phyloP scores from a whole-genome alignment of 148 eudicot species.

The Silene conica region DNA sequence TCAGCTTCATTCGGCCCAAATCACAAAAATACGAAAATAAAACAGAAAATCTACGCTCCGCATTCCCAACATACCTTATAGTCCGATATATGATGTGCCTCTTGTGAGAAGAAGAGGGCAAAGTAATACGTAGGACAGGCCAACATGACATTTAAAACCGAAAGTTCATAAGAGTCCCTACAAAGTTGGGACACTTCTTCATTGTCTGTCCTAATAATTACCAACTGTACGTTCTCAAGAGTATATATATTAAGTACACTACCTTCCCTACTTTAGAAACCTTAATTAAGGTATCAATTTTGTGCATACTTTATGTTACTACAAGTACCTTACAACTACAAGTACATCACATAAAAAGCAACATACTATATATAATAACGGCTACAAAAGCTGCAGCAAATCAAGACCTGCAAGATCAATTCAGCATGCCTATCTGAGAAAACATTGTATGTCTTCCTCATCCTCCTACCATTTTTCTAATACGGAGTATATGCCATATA shows the following conservation, averaged over 20 bases:
- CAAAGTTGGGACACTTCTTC: constrained; percentile 13
- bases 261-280: constrained; percentile 1
- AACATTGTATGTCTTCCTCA: neutral
- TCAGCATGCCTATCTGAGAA: too few species aligned
- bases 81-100: neutral
- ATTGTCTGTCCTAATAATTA: constrained; percentile 26
- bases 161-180: constrained; percentile 22
- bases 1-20: too few species aligned
- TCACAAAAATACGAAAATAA: too few species aligned
- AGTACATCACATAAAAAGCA: neutral
- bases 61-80: too few species aligned
- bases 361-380: constrained; percentile 14
- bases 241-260: neutral
- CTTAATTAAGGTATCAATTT: constrained; percentile 14
- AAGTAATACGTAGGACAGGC: neutral
- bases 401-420: too few species aligned
- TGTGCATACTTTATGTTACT: neutral
- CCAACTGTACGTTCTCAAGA: constrained; percentile 11
- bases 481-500: too few species aligned
- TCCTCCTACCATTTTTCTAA: too few species aligned
- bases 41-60: too few species aligned
- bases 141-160: constrained; percentile 23
- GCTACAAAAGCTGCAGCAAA: constrained; percentile 6
- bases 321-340: too few species aligned
- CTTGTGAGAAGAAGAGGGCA: constrained; percentile 27